Evolutionary conservation across 1,284 basidiomycete species (phyloP).

Genomic region (Ustilago nuda): DNA sequence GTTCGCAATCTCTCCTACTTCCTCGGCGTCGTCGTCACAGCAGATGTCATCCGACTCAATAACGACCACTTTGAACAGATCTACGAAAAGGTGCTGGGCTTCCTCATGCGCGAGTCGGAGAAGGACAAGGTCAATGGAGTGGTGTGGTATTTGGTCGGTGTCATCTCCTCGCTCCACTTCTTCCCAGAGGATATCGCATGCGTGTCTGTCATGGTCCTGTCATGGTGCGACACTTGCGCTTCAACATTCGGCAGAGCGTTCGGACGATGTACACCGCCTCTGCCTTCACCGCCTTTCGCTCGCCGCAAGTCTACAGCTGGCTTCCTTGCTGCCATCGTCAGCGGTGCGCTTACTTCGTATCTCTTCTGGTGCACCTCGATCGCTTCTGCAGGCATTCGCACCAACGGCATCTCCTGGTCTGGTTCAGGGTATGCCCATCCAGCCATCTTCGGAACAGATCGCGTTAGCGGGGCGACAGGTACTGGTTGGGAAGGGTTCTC

Average conservation of each 20-base stretch:
- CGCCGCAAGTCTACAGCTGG: conserved; percentile 89
- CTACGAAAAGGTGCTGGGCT: conserved; percentile 83
- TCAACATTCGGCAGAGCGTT: conserved; percentile 90
- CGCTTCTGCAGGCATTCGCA: conserved; percentile 50
- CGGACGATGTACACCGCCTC: conserved; percentile 80
- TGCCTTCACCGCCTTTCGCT: conserved; percentile 82
- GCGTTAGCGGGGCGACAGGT: conserved; percentile 33
- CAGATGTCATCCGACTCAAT: conserved; percentile 83
- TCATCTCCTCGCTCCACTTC: conserved; percentile 81
- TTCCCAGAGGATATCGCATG: conserved; percentile 67
- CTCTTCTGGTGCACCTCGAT: conserved; percentile 78
- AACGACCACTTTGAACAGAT: conserved; percentile 77
- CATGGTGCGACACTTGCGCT: conserved; percentile 96
- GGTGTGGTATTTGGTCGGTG: conserved; percentile 94
- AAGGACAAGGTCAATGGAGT: conserved; percentile 78
- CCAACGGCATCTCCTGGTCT: conserved; percentile 61
- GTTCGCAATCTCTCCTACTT: conserved; percentile 77
- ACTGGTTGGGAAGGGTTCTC: conserved; percentile 57
- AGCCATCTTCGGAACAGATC: conserved; percentile 59
- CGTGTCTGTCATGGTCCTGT: conserved; percentile 73
- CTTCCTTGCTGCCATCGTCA: conserved; percentile 83
- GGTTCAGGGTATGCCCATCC: conserved; percentile 43
- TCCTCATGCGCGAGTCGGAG: conserved; percentile 93
- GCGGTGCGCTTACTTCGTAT: conserved; percentile 79
- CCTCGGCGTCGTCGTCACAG: conserved; percentile 78